Evolutionary conservation across 345 rosid species (phyloP), one percentile per base, ranked within the genome.

Genomic region (Chamaenerion angustifolium): DNA sequence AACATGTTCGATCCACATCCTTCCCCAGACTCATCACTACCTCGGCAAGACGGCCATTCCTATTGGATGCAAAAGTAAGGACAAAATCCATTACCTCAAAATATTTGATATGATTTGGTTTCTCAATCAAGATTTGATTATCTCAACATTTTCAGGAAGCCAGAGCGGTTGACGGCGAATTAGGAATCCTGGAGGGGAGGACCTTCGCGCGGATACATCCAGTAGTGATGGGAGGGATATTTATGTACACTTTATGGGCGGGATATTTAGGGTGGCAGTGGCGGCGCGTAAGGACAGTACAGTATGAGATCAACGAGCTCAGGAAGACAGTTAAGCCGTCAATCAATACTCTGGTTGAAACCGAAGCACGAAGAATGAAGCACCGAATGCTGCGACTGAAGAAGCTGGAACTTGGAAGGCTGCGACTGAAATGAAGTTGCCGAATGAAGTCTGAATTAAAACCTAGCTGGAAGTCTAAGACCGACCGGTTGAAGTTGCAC

Each of bases 251-350:
- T 1, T 48, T 82, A 18, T 82, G 75, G 73, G 75, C 80, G 16
- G 94, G 94, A 15, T 86, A 83, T 64, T 70, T 90, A 66, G 98
- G 98, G 48, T 86, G 95, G 95, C 86, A 89, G 68, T 85, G 97
- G 97, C 81, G 90, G 68, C 82, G 89, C 15, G 98, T 85, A 4
- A 74, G 92, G 52, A 82, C 92, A 18, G 60, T 71, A 0, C 95
- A 82, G 68, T 66, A 23, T 40, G 85, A 82, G 58, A 78, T 85
- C 42, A 79, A 48, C 53, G 80, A 78, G 43, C 85, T 85, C 54
- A 82, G 80, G 76, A 80, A 74, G 75, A 80, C 80, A 63, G 62
- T 82, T 47, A 78, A 76, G 74, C 92, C 37, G 37, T 7, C 37
- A 31, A 31, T 31, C 8, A 31, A 31, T 1, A 7, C 37, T 31